Base-by-base conservation (phyloP, 768 basidiomycete species). In the Antrodiella citrinella region DNA sequence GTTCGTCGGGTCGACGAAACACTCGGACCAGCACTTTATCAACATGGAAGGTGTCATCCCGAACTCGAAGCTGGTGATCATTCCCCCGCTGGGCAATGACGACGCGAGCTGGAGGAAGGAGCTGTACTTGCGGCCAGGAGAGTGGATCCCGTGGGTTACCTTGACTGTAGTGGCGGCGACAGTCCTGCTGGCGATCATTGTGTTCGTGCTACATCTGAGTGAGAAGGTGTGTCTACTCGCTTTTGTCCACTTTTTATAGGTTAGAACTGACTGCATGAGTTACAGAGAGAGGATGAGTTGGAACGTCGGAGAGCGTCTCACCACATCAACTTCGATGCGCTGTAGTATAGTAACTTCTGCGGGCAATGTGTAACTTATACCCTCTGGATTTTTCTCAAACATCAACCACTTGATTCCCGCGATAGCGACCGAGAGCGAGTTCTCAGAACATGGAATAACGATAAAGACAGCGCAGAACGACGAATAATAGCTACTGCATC, bases 61-160 rank as follows among this genome's bases (percentile, higher is more conserved):
- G 0, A 98, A 99, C 64, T 96, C 93, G 3, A 91, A 92, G 55
- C 81, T 99, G 12, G 86, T 98, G n/a, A 93, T 99, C 58, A 80
- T 86, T 35, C 94, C 95, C 0, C 79, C 85, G 0, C 61, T 73
- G 2, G 41, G 21, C 21, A 72, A 71, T 4, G 71, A 72, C 19
- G 77, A 74, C 3, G 75, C 75, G 12, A 66, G 71, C 23, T 99
- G 96, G 96, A 86, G 81, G 60, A 80, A 84, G 46, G 86, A 95
- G 67, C 68, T 98, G 54, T 99, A 91, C 63, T 69, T 99, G 57
- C 71, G 92, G 24, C 96, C 96, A 2, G 96, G 96, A 15, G 87
- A 91, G 60, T 99, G 94, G 93, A 92, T 97, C 53, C 91, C 92
- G 1, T 94, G 86, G 90, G 96, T 99, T 12, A 94, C 87, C n/a